phyloP scores from a whole-genome alignment of 1,284 basidiomycete species.

The Cutaneotrichosporon spelunceum region DNA sequence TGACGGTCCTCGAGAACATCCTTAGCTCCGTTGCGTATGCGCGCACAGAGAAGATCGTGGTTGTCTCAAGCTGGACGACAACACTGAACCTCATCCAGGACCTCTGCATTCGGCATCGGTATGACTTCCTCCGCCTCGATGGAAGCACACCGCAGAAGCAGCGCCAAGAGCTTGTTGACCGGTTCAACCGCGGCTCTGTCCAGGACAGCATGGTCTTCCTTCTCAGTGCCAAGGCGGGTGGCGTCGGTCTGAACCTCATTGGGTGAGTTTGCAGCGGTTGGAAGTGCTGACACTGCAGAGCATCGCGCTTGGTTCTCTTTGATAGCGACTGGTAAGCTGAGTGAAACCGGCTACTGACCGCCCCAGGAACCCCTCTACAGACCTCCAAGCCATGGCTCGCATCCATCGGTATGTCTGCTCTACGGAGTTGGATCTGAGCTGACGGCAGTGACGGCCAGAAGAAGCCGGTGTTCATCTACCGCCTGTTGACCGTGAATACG shows the following conservation, averaged over 20 bases:
- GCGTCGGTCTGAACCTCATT: conserved; percentile 89
- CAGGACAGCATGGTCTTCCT: conserved; percentile 69
- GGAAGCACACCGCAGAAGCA: conserved; percentile 77
- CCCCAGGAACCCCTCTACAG: conserved; percentile 55
- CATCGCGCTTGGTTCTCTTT: conserved; percentile 69
- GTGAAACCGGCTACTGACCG: conserved; percentile 7
- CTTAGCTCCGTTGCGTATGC: conserved; percentile 62
- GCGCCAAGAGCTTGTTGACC: conserved; percentile 60
- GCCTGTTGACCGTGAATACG: conserved; percentile 64
- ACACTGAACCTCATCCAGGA: conserved; percentile 89
- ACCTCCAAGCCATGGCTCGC: conserved; percentile 95
- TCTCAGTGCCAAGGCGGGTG: conserved; percentile 91
- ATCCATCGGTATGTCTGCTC: conserved; percentile 71
- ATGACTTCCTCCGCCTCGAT: conserved; percentile 81
- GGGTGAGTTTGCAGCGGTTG: conserved; percentile 42
- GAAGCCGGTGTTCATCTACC: conserved; percentile 86
- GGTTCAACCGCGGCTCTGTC: conserved; percentile 42
- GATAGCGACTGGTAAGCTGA: conserved; percentile 81
- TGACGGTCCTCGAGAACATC: conserved; percentile 70
- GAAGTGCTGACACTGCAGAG: conserved; percentile 51
- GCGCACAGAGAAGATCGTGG: conserved; percentile 87
- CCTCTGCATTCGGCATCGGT: conserved; percentile 71
- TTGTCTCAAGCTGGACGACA: conserved; percentile 85
- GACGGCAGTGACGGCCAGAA: conserved; percentile 83
- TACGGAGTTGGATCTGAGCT: conserved; percentile 21